phyloP scores from a whole-genome alignment of 371 early-diverging fungal genomes.

The Basidiobolus meristosporus region DNA sequence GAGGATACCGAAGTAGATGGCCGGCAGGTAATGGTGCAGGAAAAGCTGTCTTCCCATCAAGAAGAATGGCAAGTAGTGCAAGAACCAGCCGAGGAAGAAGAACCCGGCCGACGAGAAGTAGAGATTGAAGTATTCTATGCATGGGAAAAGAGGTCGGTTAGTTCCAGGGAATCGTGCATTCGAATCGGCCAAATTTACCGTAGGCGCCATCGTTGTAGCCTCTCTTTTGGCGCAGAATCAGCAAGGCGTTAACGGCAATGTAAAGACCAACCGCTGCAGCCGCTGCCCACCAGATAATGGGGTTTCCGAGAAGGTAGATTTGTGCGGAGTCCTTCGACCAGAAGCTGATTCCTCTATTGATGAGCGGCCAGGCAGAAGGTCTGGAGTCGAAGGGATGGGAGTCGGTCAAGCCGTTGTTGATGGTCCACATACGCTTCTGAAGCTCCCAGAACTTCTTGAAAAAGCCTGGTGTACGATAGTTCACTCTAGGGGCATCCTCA shows the following conservation, averaged over 20 bases:
- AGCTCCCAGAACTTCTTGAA: slow-evolving; percentile 74
- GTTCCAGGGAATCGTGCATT: not conserved
- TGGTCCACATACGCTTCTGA: slow-evolving; percentile 69
- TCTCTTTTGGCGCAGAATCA: slow-evolving; percentile 10
- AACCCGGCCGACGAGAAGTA: slow-evolving; percentile 45
- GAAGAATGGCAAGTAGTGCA: slow-evolving; percentile 89
- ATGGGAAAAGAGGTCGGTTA: not conserved
- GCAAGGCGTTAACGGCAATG: slow-evolving; percentile 5
- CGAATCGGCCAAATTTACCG: not conserved
- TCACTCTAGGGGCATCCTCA: slow-evolving; percentile 19
- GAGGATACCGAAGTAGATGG: slow-evolving; percentile 59
- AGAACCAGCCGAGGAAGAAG: slow-evolving; percentile 55
- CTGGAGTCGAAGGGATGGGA: slow-evolving; percentile 78
- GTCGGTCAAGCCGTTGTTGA: slow-evolving; percentile 70
- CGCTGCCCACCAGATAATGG: slow-evolving; percentile 74
- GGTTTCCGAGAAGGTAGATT: slow-evolving; percentile 90
- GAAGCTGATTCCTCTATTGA: slow-evolving; percentile 76
- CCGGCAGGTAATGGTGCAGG: slow-evolving; percentile 88
- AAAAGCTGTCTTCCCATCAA: slow-evolving; percentile 80
- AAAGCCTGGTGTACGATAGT: slow-evolving; percentile 29
- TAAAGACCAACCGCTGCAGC: slow-evolving; percentile 17
- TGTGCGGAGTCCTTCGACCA: slow-evolving; percentile 41
- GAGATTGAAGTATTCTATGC: slow-evolving; percentile 18
- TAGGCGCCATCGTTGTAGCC: slow-evolving; percentile 8
- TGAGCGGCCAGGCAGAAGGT: slow-evolving; percentile 65